Conservation (phyloP, 1,284 basidiomycete genomes). For the Tranzscheliella williamsii region DNA sequence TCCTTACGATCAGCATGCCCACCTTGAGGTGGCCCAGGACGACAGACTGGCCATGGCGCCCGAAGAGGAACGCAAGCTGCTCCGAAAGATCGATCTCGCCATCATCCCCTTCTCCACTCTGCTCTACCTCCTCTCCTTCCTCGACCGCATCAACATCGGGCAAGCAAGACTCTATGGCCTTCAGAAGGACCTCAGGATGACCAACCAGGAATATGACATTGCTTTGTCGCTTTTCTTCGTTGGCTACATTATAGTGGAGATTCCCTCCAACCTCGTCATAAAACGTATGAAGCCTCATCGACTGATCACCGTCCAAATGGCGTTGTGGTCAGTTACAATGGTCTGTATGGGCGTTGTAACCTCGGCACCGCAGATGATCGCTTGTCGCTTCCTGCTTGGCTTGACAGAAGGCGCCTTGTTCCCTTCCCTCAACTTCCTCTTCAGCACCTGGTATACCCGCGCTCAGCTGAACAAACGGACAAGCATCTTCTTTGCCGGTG, state of each 20-base stretch:
- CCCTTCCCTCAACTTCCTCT: conserved; percentile 50
- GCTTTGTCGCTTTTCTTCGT: conserved; percentile 62
- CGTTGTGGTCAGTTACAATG: conserved; percentile 43
- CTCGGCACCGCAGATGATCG: conserved; percentile 18
- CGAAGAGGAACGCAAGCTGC: conserved; percentile 38
- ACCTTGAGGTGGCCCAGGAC: neutral
- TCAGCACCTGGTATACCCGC: conserved; percentile 50
- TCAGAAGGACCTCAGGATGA: conserved; percentile 6
- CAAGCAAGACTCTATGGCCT: conserved; percentile 35
- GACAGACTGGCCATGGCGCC: conserved; percentile 13
- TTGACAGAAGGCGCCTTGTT: conserved; percentile 34
- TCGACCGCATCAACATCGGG: too few relatives aligned
- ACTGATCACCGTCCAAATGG: conserved; percentile 46
- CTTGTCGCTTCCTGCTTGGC: conserved; percentile 27
- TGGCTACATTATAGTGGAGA: conserved; percentile 59
- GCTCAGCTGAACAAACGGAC: conserved; percentile 37
- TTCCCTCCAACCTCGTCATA: conserved; percentile 49
- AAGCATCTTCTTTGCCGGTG: conserved; percentile 61
- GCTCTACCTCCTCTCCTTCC: conserved; percentile 52
- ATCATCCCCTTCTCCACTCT: conserved; percentile 53
- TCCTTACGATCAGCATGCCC: neutral
- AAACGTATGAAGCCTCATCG: conserved; percentile 44
- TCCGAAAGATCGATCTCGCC: conserved; percentile 48
- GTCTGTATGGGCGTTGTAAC: conserved; percentile 42
- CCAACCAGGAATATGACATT: conserved; percentile 64